A percentile compares a stretch with the other conserved stretches of the same genome.
These are phyloP conservation scores for Gossypium rotundifolium DNA, from an alignment of 345 rosid genomes.

Conservation along the genomic window DNA sequence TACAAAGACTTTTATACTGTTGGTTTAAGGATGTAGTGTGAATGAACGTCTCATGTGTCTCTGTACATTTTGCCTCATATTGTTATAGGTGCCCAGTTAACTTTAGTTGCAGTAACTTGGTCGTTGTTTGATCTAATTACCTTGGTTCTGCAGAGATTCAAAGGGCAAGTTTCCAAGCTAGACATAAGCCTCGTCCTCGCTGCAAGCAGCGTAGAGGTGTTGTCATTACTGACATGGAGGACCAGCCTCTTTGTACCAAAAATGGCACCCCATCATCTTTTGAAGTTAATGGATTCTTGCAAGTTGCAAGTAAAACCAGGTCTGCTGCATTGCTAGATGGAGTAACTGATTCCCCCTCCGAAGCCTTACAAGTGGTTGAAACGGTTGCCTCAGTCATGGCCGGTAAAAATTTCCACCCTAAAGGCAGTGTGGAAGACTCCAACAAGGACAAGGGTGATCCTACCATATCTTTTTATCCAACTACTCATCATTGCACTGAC, in stretches of 20 bases:
- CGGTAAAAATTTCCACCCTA: neutral
- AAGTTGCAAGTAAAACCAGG: slow-evolving; percentile 39
- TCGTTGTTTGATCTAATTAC: neutral
- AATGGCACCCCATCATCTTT: slow-evolving; percentile 17
- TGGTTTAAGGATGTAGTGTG: too few relatives aligned
- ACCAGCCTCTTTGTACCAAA: neutral
- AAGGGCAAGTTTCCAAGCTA: neutral
- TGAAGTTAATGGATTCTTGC: slow-evolving; percentile 24
- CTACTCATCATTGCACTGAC: neutral
- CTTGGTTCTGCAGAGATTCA: neutral
- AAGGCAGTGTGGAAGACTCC: neutral
- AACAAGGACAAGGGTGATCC: slow-evolving; percentile 6
- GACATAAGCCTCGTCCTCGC: neutral
- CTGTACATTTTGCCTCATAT: neutral
- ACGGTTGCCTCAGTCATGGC: slow-evolving; percentile 18
- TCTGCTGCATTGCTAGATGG: slow-evolving; percentile 32
- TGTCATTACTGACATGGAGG: slow-evolving; percentile 16
- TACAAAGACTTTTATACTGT: too few relatives aligned
- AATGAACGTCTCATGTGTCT: neutral
- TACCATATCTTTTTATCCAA: too few relatives aligned
- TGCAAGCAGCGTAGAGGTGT: slow-evolving; percentile 9
- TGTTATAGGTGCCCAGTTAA: neutral
- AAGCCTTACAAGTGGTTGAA: slow-evolving; percentile 30
- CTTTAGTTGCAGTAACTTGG: neutral
- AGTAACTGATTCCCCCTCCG: slow-evolving; percentile 51